Evolutionary conservation across 192 early-diverging fungal species (phyloP), one percentile per base, ranked within the genome.

Genomic region (Coemansia sp.): DNA sequence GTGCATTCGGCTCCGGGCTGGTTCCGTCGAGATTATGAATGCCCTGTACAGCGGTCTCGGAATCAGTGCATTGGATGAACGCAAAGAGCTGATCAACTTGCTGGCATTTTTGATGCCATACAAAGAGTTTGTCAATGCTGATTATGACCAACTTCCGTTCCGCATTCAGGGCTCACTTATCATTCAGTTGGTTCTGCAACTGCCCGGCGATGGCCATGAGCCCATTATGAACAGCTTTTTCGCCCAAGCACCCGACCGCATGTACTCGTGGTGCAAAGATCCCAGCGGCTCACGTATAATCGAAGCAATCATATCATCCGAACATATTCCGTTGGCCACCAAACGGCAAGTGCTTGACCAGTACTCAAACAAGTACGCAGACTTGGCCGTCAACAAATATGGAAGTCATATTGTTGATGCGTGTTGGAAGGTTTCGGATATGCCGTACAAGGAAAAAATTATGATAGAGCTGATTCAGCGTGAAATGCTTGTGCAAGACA

Each of bases 321-420:
- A n/a, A 0, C 12, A n/a, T 14, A 45, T 45, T 45, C 41, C 41
- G 14, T n/a, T n/a, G 41, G 12, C 39, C 12, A 45, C 16, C 41
- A n/a, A n/a, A 35, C 32, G 14, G 12, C 11, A 45, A n/a, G 68
- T 49, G 73, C 81, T 57, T 45, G 72, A 54, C 68, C 83, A 55
- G 75, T 75, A 38, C 67, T 68, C 61, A 39, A 43, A 12, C 9
- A 58, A 68, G 43, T 59, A 60, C 2, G 37, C 59, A 49, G 68
- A 69, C 27, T 67, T 94, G 41, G 86, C 88, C 2, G 64, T 73
- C 54, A 87, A 95, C 72, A 86, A 87, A 64, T 94, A 85, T 70
- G 92, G 89, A 41, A 86, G 86, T 52, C 89, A 90, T 64, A 78
- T 93, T 8, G 88, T 95, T 11, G 93, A 95, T 57, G 86, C 88